Evolutionary conservation across 2,329 filamentous ascomycete species (phyloP).

Genomic region (Colletotrichum viniferum): DNA sequence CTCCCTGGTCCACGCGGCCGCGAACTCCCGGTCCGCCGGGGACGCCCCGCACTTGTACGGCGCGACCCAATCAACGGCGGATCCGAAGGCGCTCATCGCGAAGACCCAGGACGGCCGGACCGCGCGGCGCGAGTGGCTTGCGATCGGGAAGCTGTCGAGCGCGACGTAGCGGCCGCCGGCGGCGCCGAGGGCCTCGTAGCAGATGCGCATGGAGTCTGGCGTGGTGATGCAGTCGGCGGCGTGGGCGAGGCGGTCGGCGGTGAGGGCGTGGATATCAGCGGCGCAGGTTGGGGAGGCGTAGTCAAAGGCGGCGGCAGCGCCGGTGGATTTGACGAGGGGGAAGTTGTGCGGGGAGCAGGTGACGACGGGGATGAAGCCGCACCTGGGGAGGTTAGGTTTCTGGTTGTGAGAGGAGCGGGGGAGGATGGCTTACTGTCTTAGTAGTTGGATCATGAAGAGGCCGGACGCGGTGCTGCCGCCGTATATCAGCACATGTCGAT

Average conservation of each 20-base stretch:
- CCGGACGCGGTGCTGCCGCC: constrained; percentile 49
- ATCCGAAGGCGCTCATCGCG: neutral
- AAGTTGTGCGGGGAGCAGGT: constrained; percentile 49
- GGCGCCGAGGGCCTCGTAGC: constrained; percentile 40
- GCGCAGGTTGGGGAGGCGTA: constrained; percentile 40
- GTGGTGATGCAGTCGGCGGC: constrained; percentile 49
- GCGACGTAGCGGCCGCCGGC: constrained; percentile 41
- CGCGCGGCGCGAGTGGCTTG: neutral
- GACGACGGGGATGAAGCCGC: constrained; percentile 44
- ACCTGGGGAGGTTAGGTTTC: neutral
- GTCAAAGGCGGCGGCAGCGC: constrained; percentile 51
- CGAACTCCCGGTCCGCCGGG: neutral
- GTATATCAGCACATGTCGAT: constrained; percentile 41
- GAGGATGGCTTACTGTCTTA: constrained; percentile 19
- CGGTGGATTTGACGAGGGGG: constrained; percentile 41
- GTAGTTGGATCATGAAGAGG: constrained; percentile 42
- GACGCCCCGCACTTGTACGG: neutral
- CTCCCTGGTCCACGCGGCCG: neutral
- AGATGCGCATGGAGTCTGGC: constrained; percentile 35
- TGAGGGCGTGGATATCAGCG: constrained; percentile 39
- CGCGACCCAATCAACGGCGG: neutral
- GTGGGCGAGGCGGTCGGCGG: constrained; percentile 37
- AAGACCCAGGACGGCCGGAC: neutral
- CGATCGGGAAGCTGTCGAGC: constrained; percentile 29
- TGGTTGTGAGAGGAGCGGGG: neutral